These are phyloP conservation scores for Inosperma sp. DNA, from an alignment of 768 basidiomycete species.

Conservation along the genomic window DNA sequence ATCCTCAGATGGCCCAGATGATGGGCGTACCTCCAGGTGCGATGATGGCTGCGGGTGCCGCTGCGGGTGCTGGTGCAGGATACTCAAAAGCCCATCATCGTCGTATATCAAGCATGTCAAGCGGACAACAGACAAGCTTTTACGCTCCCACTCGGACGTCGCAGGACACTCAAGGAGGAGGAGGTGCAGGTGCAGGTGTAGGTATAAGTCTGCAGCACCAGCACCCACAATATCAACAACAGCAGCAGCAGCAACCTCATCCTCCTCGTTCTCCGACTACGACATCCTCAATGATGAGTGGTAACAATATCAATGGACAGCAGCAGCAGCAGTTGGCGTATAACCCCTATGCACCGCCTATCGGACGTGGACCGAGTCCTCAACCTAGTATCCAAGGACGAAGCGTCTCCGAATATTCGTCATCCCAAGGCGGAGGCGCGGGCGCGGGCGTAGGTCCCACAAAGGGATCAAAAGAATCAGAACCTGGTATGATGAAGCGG, in stretches of 20 bases:
- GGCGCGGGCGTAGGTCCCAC: too few relatives aligned
- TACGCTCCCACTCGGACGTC: too few relatives aligned
- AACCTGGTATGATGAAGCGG: too few relatives aligned
- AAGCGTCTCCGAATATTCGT: too few relatives aligned
- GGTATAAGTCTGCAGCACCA: background rate
- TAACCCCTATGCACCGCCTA: constrained; percentile 14
- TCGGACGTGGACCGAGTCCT: constrained; percentile 19
- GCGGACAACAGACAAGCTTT: too few relatives aligned
- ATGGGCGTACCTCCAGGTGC: background rate
- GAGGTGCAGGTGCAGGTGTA: too few relatives aligned
- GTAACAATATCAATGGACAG: background rate
- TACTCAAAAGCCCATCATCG: constrained; percentile 6
- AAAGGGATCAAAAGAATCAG: background rate
- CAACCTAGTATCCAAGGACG: constrained; percentile 13
- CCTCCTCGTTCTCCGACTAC: background rate
- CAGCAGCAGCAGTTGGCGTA: background rate
- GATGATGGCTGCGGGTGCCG: background rate
- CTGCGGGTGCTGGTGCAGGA: background rate
- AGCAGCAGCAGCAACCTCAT: background rate
- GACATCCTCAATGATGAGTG: background rate
- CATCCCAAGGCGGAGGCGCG: too few relatives aligned
- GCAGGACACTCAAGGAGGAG: too few relatives aligned
- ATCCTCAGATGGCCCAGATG: constrained; percentile 13
- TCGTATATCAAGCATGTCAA: too few relatives aligned
- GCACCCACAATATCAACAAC: background rate